Percentiles rank a stretch among this genome's conserved stretches.
These are phyloP conservation scores for Coemansia aciculifera DNA, from an alignment of 192 early-diverging fungal species.

Conservation along the genomic window DNA sequence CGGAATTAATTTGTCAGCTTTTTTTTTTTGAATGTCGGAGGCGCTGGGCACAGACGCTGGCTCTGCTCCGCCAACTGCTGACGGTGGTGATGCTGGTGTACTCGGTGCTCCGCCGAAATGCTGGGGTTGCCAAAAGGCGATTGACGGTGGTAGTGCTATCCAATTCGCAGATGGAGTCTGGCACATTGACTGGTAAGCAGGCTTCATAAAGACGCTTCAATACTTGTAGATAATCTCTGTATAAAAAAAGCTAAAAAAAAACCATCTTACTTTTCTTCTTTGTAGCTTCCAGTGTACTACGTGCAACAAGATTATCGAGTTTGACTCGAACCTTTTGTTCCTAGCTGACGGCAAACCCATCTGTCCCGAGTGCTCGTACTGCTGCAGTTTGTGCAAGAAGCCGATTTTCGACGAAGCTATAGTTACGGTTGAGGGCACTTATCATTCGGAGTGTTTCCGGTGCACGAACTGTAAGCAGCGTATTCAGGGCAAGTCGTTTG, in stretches of 20 bases:
- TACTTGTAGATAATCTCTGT: constrained; percentile 3
- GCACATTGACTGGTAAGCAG: constrained; percentile 76
- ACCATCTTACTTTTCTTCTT: neutral
- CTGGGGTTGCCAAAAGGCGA: constrained; percentile 66
- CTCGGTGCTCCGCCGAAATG: constrained; percentile 56
- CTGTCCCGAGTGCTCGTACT: constrained; percentile 80
- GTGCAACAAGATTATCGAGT: constrained; percentile 69
- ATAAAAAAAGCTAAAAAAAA: neutral
- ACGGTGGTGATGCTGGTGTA: constrained; percentile 9
- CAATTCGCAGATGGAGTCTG: constrained; percentile 79
- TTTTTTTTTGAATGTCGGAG: constrained; percentile 14
- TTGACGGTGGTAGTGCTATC: constrained; percentile 76
- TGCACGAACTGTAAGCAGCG: constrained; percentile 71
- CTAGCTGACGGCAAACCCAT: constrained; percentile 81
- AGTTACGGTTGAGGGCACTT: constrained; percentile 78
- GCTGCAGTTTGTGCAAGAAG: constrained; percentile 70
- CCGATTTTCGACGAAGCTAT: constrained; percentile 82
- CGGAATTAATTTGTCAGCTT: neutral
- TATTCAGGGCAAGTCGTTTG: constrained; percentile 77
- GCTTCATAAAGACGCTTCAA: neutral
- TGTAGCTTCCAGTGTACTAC: constrained; percentile 75
- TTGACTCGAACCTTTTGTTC: constrained; percentile 73
- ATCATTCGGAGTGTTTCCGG: constrained; percentile 79
- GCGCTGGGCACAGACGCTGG: constrained; percentile 13
- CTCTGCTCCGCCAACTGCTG: neutral